A percentile compares a stretch with the other conserved stretches of the same genome.
Conservation (phyloP, 768 basidiomycete genomes). For the Mrakia blollopis region DNA sequence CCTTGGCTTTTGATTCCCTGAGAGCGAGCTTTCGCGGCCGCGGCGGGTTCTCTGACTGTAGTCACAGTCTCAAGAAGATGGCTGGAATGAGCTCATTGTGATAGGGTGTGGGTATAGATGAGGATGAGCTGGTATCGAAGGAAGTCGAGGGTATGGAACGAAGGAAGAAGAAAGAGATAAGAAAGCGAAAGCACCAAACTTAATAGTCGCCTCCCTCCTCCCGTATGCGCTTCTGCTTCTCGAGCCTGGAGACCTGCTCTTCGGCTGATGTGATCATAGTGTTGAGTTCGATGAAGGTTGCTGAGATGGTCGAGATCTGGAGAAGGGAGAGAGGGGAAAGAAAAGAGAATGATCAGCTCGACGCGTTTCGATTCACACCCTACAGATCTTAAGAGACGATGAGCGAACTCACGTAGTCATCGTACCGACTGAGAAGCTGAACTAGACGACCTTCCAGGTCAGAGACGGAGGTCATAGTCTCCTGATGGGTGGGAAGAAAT, state of each 20-base stretch:
- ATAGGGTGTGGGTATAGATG: not conserved
- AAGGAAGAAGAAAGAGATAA: not conserved
- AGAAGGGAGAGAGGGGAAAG: not conserved
- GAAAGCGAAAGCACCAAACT: not conserved
- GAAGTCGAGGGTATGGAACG: not conserved
- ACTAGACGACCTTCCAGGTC: conserved; percentile 18
- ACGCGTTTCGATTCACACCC: not conserved
- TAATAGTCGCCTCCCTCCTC: not conserved
- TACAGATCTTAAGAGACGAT: too few relatives aligned
- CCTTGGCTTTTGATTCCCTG: too few relatives aligned
- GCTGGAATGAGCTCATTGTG: not conserved
- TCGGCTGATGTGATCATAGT: not conserved
- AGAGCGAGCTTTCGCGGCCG: too few relatives aligned
- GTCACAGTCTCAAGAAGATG: too few relatives aligned
- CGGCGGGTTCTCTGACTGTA: too few relatives aligned
- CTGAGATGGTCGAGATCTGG: conserved; percentile 12
- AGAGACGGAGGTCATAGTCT: not conserved
- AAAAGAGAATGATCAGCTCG: not conserved
- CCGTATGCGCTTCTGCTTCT: conserved; percentile 3
- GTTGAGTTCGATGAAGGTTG: conserved; percentile 15
- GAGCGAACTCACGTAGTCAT: conserved; percentile 28
- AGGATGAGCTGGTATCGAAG: not conserved
- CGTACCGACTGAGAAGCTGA: conserved; percentile 22
- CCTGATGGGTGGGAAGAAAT: conserved; percentile 6
- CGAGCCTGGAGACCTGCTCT: conserved; percentile 5